Evolutionary conservation across 2,329 filamentous ascomycete genomes (phyloP).

Genomic region (Beauveria sp.): DNA sequence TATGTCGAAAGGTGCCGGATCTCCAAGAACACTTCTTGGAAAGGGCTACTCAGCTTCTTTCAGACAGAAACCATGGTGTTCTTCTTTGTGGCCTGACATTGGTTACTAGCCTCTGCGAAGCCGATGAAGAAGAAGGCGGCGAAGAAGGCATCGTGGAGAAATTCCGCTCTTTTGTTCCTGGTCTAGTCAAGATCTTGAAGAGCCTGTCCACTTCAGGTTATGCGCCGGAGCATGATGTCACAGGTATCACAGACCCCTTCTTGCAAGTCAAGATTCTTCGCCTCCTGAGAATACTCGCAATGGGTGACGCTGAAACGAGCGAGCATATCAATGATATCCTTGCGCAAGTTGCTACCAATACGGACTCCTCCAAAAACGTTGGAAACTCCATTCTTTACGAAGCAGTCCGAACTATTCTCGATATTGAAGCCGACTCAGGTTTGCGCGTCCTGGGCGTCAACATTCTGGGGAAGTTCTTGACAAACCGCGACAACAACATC

Average conservation of each 20-base stretch:
- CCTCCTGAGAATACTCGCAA: constrained; percentile 75
- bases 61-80: constrained; percentile 93
- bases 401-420: constrained; percentile 90
- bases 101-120: constrained; percentile 87
- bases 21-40: constrained; percentile 95
- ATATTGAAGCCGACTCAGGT: constrained; percentile 96
- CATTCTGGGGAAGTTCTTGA: constrained; percentile 93
- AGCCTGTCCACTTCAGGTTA: constrained; percentile 91
- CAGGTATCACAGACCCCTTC: constrained; percentile 95
- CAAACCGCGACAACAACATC: constrained; percentile 99
- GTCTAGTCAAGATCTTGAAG: constrained; percentile 84
- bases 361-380: constrained; percentile 95
- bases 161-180: constrained; percentile 79
- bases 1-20: constrained; percentile 92
- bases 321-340: constrained; percentile 98
- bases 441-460: constrained; percentile 92
- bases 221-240: constrained; percentile 95
- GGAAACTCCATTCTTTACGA: constrained; percentile 98
- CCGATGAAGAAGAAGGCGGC: constrained; percentile 86
- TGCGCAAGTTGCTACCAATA: constrained; percentile 95
- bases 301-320: constrained; percentile 79
- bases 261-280: constrained; percentile 93
- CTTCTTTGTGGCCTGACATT: constrained; percentile 86
- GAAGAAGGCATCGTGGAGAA: constrained; percentile 84
- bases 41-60: constrained; percentile 79